Evolutionary conservation across 768 basidiomycete species (phyloP).

Genomic region (Leccinum rimulosum): DNA sequence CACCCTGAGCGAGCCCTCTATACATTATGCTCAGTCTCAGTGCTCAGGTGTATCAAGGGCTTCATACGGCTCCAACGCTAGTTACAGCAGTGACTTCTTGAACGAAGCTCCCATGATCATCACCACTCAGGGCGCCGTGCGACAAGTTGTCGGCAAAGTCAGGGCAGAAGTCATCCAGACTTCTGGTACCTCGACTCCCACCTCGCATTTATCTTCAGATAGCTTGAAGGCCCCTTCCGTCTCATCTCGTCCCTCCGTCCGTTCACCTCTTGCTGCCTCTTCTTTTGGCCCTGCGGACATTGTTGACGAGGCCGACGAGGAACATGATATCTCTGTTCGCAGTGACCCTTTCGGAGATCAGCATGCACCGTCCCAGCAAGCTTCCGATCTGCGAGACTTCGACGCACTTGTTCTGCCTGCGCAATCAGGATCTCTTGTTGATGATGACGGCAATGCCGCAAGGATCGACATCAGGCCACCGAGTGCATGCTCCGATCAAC

Average conservation of each 20-base stretch:
- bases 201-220: constrained; percentile 32
- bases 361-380: constrained; percentile 30
- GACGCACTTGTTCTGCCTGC: constrained; percentile 40
- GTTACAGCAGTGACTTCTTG: constrained; percentile 75
- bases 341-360: constrained; percentile 66
- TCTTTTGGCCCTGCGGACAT: constrained; percentile 74
- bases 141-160: constrained; percentile 72
- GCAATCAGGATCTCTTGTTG: constrained; percentile 57
- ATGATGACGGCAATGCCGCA: constrained; percentile 64
- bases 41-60: constrained; percentile 56
- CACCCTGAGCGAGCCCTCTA: constrained; percentile 38
- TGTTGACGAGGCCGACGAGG: constrained; percentile 44
- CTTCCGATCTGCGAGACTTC: constrained; percentile 34
- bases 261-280: constrained; percentile 66
- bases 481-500: constrained; percentile 38
- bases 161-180: constrained; percentile 79
- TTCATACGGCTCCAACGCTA: constrained; percentile 74
- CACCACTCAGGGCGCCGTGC: constrained; percentile 58
- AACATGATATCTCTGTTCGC: constrained; percentile 25
- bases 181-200: constrained; percentile 37
- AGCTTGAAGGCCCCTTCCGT: constrained; percentile 40
- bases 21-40: constrained; percentile 45
- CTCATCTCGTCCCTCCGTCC: constrained; percentile 42
- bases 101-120: constrained; percentile 82
- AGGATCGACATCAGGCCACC: constrained; percentile 61